A percentile compares a stretch with the other conserved stretches of the same genome.
These are phyloP conservation scores for Solanum peruvianum DNA, from an alignment of 257 asterid genomes.

Conservation along the genomic window DNA sequence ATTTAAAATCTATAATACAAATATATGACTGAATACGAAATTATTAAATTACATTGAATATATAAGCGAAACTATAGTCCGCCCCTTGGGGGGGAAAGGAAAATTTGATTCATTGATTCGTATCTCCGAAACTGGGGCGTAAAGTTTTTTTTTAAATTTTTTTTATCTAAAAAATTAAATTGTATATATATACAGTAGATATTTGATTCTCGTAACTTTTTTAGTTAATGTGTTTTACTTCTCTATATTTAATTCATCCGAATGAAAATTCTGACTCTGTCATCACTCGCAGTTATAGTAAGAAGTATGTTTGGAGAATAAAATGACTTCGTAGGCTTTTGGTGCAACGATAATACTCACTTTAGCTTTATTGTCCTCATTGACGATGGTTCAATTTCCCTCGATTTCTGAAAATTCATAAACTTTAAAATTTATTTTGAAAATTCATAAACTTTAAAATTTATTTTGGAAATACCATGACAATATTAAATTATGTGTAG, in stretches of 20 bases:
- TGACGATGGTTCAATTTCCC: not conserved
- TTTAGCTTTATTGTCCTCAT: too few species aligned
- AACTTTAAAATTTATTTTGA: too few species aligned
- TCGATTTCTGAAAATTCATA: not conserved
- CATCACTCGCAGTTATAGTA: not conserved
- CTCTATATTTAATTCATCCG: not conserved
- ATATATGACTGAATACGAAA: not conserved
- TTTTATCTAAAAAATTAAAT: not conserved
- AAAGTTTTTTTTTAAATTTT: not conserved
- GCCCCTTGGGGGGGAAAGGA: not conserved
- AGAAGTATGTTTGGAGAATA: not conserved
- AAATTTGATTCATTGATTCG: not conserved
- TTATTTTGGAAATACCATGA: not conserved
- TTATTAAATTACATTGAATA: not conserved
- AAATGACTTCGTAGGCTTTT: not conserved
- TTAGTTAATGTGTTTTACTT: not conserved
- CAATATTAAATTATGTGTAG: not conserved
- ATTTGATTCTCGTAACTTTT: too few species aligned
- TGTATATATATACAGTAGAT: not conserved
- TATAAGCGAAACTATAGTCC: not conserved
- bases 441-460: too few species aligned
- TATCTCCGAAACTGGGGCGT: not conserved
- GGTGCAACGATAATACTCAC: not conserved
- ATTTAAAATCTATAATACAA: too few species aligned
- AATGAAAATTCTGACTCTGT: not conserved